These are phyloP conservation scores for Sclerotinia minor DNA, from an alignment of 2,329 filamentous ascomycete genomes.

Conservation along the genomic window DNA sequence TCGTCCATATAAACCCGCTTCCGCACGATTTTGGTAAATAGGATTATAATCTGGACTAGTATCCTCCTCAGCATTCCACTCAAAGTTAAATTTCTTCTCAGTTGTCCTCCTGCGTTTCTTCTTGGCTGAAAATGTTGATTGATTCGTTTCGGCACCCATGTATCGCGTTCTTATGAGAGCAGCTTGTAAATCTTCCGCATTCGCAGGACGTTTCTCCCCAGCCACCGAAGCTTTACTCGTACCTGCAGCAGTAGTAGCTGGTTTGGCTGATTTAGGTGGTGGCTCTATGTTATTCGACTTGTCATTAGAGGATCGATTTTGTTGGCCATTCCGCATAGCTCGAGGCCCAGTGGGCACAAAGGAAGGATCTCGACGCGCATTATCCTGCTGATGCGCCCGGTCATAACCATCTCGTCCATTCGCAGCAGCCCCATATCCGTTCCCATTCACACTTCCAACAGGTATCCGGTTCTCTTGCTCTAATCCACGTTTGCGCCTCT, in stretches of 20 bases:
- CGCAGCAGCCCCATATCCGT: constrained; percentile 22
- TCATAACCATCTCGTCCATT: constrained; percentile 35
- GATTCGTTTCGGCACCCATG: constrained; percentile 85
- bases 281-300: constrained; percentile 32
- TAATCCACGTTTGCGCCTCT: constrained; percentile 50
- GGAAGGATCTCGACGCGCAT: constrained; percentile 36
- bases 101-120: constrained; percentile 93
- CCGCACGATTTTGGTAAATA: constrained; percentile 68
- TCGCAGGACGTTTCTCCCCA: constrained; percentile 43
- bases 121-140: constrained; percentile 86
- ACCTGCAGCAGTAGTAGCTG: constrained; percentile 28
- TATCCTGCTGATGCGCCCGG: constrained; percentile 31
- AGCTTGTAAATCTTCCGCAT: constrained; percentile 66
- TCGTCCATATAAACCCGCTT: constrained; percentile 69
- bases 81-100: constrained; percentile 98
- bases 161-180: constrained; percentile 77
- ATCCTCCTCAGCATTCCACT: constrained; percentile 94
- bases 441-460: constrained; percentile 30
- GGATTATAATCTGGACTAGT: constrained; percentile 83
- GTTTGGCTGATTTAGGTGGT: constrained; percentile 37
- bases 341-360: constrained; percentile 70
- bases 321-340: constrained; percentile 54
- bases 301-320: constrained; percentile 26
- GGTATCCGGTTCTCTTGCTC: constrained; percentile 34
- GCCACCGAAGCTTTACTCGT: constrained; percentile 40